Percentiles rank a stretch among this genome's conserved stretches.
Evolutionary conservation across 2,329 filamentous ascomycete genomes (phyloP).

Genomic region (Diaporthe vaccinii): DNA sequence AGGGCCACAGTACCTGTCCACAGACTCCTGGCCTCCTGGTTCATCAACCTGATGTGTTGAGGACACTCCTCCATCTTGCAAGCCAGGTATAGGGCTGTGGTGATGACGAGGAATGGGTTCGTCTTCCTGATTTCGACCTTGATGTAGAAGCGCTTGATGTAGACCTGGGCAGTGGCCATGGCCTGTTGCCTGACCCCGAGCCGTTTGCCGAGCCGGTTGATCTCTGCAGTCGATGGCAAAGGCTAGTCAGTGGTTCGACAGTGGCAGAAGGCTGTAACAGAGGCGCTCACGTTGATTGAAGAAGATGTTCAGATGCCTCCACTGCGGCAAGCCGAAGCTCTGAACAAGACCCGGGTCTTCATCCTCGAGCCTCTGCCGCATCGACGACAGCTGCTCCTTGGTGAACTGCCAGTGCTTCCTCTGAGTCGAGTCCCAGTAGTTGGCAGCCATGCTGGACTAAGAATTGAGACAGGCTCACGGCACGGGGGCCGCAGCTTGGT

Average conservation of each 20-base stretch:
- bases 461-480: conserved; percentile 42
- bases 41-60: conserved; percentile 93
- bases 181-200: conserved; percentile 90
- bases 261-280: conserved; percentile 13
- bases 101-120: conserved; percentile 92
- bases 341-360: conserved; percentile 80
- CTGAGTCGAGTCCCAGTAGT: conserved; percentile 97
- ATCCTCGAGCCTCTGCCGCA: conserved; percentile 83
- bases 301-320: conserved; percentile 88
- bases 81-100: conserved; percentile 94
- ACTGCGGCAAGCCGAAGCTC: conserved; percentile 85
- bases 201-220: conserved; percentile 86
- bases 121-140: conserved; percentile 92
- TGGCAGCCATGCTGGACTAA: conserved; percentile 80
- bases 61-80: conserved; percentile 99
- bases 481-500: conserved; percentile 31
- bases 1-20: conserved; percentile 73
- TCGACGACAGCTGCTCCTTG: conserved; percentile 81
- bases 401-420: conserved; percentile 91
- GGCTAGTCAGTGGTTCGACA: conserved; percentile 22
- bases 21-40: conserved; percentile 85
- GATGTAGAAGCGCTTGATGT: conserved; percentile 93
- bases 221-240: conserved; percentile 64
- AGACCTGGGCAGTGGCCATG: conserved; percentile 93
- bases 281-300: conserved; percentile 83